A percentile compares a stretch with the other conserved stretches of the same genome.
Conservation (phyloP, 2,329 filamentous ascomycete species). For the Westerdykella aurantiaca region DNA sequence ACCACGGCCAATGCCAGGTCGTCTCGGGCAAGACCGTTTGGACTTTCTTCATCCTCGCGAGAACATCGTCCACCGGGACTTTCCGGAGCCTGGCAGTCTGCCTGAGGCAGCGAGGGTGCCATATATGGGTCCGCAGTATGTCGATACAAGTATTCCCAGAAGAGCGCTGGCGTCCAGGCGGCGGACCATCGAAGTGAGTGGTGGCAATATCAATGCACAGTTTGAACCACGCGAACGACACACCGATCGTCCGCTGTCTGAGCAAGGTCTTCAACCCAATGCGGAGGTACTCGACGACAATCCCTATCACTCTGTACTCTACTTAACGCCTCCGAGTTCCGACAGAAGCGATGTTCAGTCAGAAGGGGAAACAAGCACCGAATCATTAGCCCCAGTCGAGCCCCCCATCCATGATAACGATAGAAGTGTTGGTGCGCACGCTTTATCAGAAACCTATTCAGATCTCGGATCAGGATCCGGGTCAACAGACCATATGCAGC, state of each 20-base stretch:
- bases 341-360: too few relatives aligned
- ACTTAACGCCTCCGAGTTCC: too few relatives aligned
- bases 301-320: too few relatives aligned
- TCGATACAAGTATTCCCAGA: neutral
- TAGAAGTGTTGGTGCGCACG: too few relatives aligned
- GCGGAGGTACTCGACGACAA: neutral
- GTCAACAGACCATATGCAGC: too few relatives aligned
- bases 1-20: slow-evolving; percentile 11
- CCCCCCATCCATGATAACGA: too few relatives aligned
- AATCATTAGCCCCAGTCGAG: too few relatives aligned
- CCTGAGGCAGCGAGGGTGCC: neutral
- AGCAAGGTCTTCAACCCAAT: neutral
- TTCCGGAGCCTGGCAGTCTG: neutral
- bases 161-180: neutral
- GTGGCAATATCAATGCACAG: neutral
- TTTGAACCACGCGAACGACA: neutral
- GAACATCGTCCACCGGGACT: too few relatives aligned
- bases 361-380: too few relatives aligned
- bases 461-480: too few relatives aligned
- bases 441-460: too few relatives aligned
- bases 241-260: neutral
- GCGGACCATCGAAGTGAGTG: neutral
- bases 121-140: neutral
- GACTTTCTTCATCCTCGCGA: neutral
- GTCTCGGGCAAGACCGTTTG: neutral